A percentile compares a stretch with the other conserved stretches of the same genome.
Conservation (phyloP, 768 basidiomycete species). For the Floccularia luteovirens region DNA sequence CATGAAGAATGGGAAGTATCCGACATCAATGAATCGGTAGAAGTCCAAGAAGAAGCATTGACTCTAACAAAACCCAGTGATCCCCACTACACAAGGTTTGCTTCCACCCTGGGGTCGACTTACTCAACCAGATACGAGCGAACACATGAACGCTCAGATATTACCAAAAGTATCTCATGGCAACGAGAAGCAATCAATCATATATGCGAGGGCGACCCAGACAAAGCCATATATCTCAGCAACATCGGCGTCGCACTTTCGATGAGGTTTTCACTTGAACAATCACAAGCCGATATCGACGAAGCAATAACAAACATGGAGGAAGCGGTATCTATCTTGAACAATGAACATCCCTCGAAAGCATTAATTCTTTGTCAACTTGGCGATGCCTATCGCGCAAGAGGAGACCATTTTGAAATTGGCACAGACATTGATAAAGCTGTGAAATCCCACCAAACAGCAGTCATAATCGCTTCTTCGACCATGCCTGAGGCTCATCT, state of each 20-base stretch:
- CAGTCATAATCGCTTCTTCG: background rate
- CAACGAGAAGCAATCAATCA: background rate
- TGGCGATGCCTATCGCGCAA: background rate
- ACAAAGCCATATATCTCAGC: background rate
- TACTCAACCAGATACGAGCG: background rate
- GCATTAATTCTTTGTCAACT: background rate
- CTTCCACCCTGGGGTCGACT: background rate
- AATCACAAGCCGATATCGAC: background rate
- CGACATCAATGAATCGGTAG: background rate
- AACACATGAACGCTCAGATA: background rate
- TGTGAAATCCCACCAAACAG: background rate
- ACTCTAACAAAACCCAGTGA: background rate
- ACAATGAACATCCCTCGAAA: background rate
- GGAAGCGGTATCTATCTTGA: background rate
- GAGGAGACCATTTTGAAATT: background rate
- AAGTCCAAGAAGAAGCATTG: background rate
- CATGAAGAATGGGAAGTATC: background rate
- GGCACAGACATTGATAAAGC: background rate
- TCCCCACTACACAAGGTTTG: background rate
- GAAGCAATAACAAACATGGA: background rate
- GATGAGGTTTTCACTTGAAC: background rate
- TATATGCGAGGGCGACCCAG: background rate
- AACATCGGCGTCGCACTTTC: background rate
- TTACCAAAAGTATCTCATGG: background rate
- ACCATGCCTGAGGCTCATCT: background rate